Conservation (phyloP, 257 asterid species). For the Phtheirospermum japonicum region DNA sequence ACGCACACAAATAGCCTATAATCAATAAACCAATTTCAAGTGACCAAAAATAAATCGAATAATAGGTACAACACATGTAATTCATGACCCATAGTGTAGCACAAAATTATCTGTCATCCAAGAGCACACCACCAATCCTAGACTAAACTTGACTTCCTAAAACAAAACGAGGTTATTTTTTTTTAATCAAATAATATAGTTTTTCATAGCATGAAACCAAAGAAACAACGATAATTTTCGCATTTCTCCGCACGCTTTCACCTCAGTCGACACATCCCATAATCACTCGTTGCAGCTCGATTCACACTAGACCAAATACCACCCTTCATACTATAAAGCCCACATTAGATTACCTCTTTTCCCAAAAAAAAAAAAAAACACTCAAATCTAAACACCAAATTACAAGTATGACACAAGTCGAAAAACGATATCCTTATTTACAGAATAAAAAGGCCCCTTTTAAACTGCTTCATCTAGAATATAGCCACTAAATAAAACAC, state of each 20-base stretch:
- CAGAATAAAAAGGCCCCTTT: neutral
- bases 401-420: neutral
- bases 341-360: neutral
- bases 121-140: too few species aligned
- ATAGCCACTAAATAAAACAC: neutral
- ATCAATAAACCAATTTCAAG: too few species aligned
- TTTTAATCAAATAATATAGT: neutral
- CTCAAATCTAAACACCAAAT: constrained; percentile 1
- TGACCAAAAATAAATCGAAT: too few species aligned
- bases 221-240: neutral
- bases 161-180: neutral
- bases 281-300: too few species aligned
- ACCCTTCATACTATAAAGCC: neutral
- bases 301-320: too few species aligned
- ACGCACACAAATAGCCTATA: too few species aligned
- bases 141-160: too few species aligned
- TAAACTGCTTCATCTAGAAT: neutral
- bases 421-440: neutral
- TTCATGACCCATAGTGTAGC: too few species aligned
- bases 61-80: too few species aligned
- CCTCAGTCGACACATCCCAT: neutral
- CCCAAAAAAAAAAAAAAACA: neutral
- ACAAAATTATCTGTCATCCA: too few species aligned
- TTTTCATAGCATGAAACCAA: neutral
- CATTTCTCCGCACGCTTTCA: neutral